Percentiles rank a stretch among this genome's conserved stretches.
These are phyloP conservation scores for Aspergillus nanangensis DNA, from an alignment of 495 filamentous ascomycete genomes.

Conservation along the genomic window DNA sequence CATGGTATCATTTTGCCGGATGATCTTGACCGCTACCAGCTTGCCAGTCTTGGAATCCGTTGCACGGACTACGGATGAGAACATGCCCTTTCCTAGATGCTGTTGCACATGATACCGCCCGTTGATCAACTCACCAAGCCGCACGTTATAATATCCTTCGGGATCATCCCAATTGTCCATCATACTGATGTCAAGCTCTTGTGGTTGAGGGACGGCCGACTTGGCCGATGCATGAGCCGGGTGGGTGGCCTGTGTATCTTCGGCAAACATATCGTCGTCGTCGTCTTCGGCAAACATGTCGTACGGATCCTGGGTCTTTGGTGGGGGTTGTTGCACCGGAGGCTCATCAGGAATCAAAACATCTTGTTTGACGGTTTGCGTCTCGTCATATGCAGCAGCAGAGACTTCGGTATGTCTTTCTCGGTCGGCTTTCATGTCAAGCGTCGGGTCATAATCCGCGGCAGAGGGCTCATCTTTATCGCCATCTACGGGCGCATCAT, in stretches of 20 bases:
- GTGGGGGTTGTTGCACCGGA: slow-evolving; percentile 23
- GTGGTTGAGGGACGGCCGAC: slow-evolving; percentile 48
- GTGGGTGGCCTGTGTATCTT: slow-evolving; percentile 45
- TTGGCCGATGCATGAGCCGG: slow-evolving; percentile 41
- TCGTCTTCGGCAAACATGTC: slow-evolving; percentile 97
- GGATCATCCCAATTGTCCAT: slow-evolving; percentile 91
- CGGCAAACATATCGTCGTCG: slow-evolving; percentile 85
- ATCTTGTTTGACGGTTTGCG: slow-evolving; percentile 50
- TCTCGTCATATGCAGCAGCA: slow-evolving; percentile 60
- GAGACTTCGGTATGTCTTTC: slow-evolving; percentile 59
- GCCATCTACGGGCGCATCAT: slow-evolving; percentile 43
- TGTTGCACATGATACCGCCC: slow-evolving; percentile 82
- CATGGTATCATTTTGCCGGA: slow-evolving; percentile 91
- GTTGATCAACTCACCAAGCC: slow-evolving; percentile 83
- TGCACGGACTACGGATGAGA: slow-evolving; percentile 92
- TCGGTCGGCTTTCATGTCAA: slow-evolving; percentile 88
- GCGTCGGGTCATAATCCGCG: slow-evolving; percentile 91
- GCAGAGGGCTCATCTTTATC: slow-evolving; percentile 82
- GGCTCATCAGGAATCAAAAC: slow-evolving; percentile 47
- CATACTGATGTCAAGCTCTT: slow-evolving; percentile 73
- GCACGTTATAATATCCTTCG: slow-evolving; percentile 92
- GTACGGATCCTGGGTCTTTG: slow-evolving; percentile 56
- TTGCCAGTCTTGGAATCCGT: slow-evolving; percentile 67
- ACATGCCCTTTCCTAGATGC: slow-evolving; percentile 91
- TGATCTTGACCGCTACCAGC: slow-evolving; percentile 87